Base-by-base conservation (phyloP, 2,329 filamentous ascomycete genomes). In the Lasiodiplodia citricola region DNA sequence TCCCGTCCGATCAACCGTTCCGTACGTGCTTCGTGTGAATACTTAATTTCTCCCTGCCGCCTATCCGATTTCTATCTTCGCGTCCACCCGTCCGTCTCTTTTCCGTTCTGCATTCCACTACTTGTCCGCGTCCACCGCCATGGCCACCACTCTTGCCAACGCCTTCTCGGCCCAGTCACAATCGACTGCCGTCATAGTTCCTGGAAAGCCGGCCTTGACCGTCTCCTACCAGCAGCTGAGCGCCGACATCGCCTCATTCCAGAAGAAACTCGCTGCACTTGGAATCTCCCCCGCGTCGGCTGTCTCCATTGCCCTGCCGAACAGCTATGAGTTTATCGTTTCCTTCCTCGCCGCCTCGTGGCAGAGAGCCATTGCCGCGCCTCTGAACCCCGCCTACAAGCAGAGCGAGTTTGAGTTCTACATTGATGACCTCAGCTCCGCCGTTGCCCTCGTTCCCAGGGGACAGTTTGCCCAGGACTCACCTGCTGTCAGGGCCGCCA, bases 391-490 rank as follows among this genome's bases (percentile, higher is more conserved):
- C 51, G 91, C 90, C 55, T 96, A 96, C 84, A 96, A 94, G 83
- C 92, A 96, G 93, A 96, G 79, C 50, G 92, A 94, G 80, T 94
- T 94, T 78, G 92, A 94, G 78, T 96, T 96, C 81, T 96, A 96
- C 80, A 95, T 97, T 75, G 91, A 94, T 72, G 93, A 97, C 77
- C 85, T 96, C 74, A 92, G 90, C 77, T 95, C 93, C 5, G 90
- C 90, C 41, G 83, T 96, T 69, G 87, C 93, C 38, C 84, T 96
- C 44, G 91, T 96, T 11, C 92, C 93, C 14, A 85, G 85, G 73
- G 92, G 92, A 18, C 88, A 90, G 16, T 92, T 88, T 74, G 83
- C 84, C 13, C 85, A 89, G 73, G 84, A 90, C 76, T 89, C 88
- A 11, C 87, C 92, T 14, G 92, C 91, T 31, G 91, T 96, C 35